Base-by-base conservation (phyloP, 2,329 filamentous ascomycete species). In the Mariannaea sp. region DNA sequence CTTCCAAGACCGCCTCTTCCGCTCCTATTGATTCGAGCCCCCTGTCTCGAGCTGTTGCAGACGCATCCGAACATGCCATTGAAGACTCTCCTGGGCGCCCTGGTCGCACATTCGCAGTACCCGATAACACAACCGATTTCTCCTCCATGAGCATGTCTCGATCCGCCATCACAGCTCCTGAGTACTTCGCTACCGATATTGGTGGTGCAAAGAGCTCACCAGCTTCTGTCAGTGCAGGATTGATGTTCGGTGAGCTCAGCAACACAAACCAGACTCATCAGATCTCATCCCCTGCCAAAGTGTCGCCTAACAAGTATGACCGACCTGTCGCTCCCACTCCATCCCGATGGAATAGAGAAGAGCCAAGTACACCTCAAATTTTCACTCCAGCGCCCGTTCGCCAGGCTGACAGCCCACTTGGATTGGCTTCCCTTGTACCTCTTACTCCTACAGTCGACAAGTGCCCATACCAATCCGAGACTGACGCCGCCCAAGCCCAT, bases 321-420 rank as follows among this genome's bases (percentile, higher is more conserved):
- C 65, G 67, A 22, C 67, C 66, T 8, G 43, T 61, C n/a, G 67
- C 63, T n/a, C 68, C 67, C 12, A 70, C 68, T 8, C 68, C 68
- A 4, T 65, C 64, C 13, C 63, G 57, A 22, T 68, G 65, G 65
- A 56, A 60, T 33, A 59, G 55, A 26, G 27, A 10, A 6, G 61
- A 64, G 17, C 61, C 66, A 8, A 43, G 61, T 8, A 65, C 68
- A 7, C 66, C 67, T 7, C 49, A 50, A 17, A 43, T 42, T 5
- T 51, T 50, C 1, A 64, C 61, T 9, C 65, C 60, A 3, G 30
- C 14, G 19, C 52, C 58, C 2, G 49, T 57, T 6, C 12, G 24
- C 13, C 55, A 47, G 29, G 51, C 39, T 3, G 54, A 47, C 27
- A 60, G 56, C 35, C 57, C 53, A 46, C 58, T 65, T n/a, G 59